Conservation (phyloP, 352 stramenopile genomes). For the Globisporangium middletonii region DNA sequence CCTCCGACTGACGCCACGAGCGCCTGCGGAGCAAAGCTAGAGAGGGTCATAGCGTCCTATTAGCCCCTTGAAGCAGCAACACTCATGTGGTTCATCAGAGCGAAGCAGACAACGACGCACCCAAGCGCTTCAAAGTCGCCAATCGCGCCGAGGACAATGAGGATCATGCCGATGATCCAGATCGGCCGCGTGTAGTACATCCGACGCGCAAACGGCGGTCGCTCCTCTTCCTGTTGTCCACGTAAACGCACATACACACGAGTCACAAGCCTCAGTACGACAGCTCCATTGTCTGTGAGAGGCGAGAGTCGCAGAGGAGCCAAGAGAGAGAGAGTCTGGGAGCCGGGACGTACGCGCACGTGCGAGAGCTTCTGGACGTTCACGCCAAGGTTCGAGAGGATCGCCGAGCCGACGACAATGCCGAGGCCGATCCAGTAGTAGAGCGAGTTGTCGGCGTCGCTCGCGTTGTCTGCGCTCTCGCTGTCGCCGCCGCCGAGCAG, state of each 20-base stretch:
- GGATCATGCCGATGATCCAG: constrained; percentile 72
- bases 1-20: constrained; percentile 82
- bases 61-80: too few relatives aligned
- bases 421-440: constrained; percentile 81
- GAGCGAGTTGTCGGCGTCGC: constrained; percentile 40
- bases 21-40: constrained; percentile 76
- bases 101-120: constrained; percentile 8
- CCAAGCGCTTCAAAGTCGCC: constrained; percentile 86
- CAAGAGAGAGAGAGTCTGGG: neutral
- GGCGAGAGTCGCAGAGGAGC: too few relatives aligned
- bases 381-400: constrained; percentile 80
- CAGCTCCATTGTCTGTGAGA: too few relatives aligned
- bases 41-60: neutral
- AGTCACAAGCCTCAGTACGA: neutral
- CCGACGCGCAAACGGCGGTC: constrained; percentile 49
- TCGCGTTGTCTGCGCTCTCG: neutral
- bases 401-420: constrained; percentile 75
- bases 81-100: neutral
- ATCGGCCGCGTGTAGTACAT: constrained; percentile 83
- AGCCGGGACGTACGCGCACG: constrained; percentile 43
- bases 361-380: constrained; percentile 87
- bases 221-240: constrained; percentile 49
- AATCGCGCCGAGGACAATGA: constrained; percentile 75
- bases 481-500: constrained; percentile 4
- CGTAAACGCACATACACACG: constrained; percentile 11